phyloP scores from a whole-genome alignment of 2,329 filamentous ascomycete species.

The Tolypocladium ovalisporum region DNA sequence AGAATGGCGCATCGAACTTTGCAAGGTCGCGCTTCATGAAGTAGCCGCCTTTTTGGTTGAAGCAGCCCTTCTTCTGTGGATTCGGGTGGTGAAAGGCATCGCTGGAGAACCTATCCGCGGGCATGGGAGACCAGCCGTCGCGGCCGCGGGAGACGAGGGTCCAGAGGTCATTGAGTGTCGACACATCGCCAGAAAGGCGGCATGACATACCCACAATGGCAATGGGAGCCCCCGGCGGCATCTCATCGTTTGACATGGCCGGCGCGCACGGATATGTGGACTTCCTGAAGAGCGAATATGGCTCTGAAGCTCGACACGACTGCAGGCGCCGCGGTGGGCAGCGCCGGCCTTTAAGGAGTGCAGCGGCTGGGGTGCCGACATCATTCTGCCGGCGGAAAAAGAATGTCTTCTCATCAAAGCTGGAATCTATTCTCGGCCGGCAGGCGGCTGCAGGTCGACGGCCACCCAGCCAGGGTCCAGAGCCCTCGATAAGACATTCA shows the following conservation, averaged over 20 bases:
- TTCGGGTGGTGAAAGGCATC: constrained; percentile 30
- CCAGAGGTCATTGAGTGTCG: constrained; percentile 32
- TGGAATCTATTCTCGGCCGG: background rate
- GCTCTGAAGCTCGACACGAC: background rate
- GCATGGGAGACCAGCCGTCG: constrained; percentile 29
- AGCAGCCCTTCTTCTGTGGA: constrained; percentile 27
- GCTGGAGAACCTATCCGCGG: constrained; percentile 35
- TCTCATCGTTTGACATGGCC: constrained; percentile 2
- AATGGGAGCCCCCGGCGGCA: constrained; percentile 17
- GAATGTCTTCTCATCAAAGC: background rate
- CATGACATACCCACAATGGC: constrained; percentile 38
- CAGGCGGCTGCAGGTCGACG: background rate
- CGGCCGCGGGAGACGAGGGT: constrained; percentile 28
- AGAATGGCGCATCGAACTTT: constrained; percentile 41
- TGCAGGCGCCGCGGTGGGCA: background rate
- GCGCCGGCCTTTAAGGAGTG: background rate
- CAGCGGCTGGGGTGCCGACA: background rate
- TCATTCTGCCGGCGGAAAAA: background rate
- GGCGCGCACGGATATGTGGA: background rate
- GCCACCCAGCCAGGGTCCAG: no score
- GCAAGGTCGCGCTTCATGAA: constrained; percentile 35
- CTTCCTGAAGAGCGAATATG: background rate
- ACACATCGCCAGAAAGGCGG: constrained; percentile 31
- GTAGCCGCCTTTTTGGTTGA: constrained; percentile 24
- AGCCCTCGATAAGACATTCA: background rate